A percentile compares a stretch with the other conserved stretches of the same genome.
Evolutionary conservation across 2,329 filamentous ascomycete species (phyloP).

Genomic region (Geosmithia flava): DNA sequence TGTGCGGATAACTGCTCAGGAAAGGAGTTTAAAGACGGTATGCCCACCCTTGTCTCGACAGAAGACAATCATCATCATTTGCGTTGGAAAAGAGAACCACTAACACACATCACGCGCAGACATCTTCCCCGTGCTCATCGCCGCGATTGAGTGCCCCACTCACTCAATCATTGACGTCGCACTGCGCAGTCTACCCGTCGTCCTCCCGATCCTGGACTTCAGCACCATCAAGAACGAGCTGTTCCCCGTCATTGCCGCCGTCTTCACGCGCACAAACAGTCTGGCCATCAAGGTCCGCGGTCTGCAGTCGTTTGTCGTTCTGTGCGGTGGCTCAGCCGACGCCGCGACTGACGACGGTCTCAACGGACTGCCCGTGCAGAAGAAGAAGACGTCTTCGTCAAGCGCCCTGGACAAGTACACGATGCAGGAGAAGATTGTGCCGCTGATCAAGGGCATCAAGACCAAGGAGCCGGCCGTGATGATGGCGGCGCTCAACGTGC

Average conservation of each 20-base stretch:
- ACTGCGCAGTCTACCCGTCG: slow-evolving; percentile 61
- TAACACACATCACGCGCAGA: slow-evolving; percentile 33
- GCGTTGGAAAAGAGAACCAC: too few species aligned
- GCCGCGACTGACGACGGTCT: slow-evolving; percentile 53
- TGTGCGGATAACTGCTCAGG: slow-evolving; percentile 74
- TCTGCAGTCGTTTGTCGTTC: slow-evolving; percentile 75
- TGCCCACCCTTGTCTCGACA: slow-evolving; percentile 14
- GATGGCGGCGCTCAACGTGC: slow-evolving; percentile 79
- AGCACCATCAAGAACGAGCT: slow-evolving; percentile 95
- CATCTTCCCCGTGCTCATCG: slow-evolving; percentile 72
- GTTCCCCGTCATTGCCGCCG: slow-evolving; percentile 80
- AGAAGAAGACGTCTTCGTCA: slow-evolving; percentile 48
- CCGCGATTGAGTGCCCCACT: slow-evolving; percentile 78
- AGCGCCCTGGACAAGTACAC: slow-evolving; percentile 93
- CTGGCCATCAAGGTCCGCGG: slow-evolving; percentile 90
- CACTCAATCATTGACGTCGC: slow-evolving; percentile 82
- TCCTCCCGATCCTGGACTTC: slow-evolving; percentile 87
- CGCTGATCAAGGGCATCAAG: slow-evolving; percentile 83
- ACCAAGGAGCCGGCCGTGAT: slow-evolving; percentile 97
- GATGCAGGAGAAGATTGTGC: slow-evolving; percentile 94
- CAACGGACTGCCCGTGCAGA: slow-evolving; percentile 52
- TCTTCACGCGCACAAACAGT: slow-evolving; percentile 88
- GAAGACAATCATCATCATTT: slow-evolving; percentile 6
- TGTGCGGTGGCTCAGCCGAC: slow-evolving; percentile 66
- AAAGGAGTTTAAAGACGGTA: slow-evolving; percentile 89